phyloP scores from a whole-genome alignment of 768 basidiomycete species.

The Trametes cingulata region DNA sequence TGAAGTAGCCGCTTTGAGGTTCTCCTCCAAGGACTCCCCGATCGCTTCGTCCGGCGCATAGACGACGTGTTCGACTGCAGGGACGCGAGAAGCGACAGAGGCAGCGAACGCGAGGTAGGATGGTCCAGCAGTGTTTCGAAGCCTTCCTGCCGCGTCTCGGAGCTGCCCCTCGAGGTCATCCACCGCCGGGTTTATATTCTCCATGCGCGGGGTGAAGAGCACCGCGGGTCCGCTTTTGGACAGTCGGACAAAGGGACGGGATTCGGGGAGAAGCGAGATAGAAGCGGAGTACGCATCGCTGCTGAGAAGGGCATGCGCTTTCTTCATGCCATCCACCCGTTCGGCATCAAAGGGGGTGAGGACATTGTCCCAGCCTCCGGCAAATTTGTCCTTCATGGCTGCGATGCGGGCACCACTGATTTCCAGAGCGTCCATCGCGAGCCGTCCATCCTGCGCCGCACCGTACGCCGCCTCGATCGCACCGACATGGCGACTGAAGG shows the following conservation, averaged over 20 bases:
- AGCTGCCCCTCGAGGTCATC: conserved; percentile 53
- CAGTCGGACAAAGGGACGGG: conserved; percentile 37
- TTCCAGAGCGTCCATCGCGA: conserved; percentile 41
- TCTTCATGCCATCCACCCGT: conserved; percentile 34
- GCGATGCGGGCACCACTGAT: conserved; percentile 48
- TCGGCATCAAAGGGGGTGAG: conserved; percentile 19
- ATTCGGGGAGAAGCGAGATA: conserved; percentile 48
- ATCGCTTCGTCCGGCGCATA: conserved; percentile 36
- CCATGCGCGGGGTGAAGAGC: conserved; percentile 56
- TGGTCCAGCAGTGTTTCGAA: conserved; percentile 59
- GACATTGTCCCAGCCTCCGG: conserved; percentile 46
- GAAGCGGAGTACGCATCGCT: conserved; percentile 47
- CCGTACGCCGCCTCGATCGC: conserved; percentile 53
- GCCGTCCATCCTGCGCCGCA: conserved; percentile 47
- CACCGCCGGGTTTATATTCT: conserved; percentile 62
- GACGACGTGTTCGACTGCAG: conserved; percentile 45
- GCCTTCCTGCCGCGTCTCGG: conserved; percentile 41
- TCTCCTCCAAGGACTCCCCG: conserved; percentile 4
- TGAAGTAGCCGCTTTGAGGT: conserved; percentile 19
- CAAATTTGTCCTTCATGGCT: conserved; percentile 52
- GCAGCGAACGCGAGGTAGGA: conserved; percentile 52
- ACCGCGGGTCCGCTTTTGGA: conserved; percentile 31
- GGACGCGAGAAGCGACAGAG: conserved; percentile 34
- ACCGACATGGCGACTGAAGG: conserved; percentile 50
- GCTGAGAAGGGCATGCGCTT: conserved; percentile 44